A percentile compares a stretch with the other conserved stretches of the same genome.
phyloP scores from a whole-genome alignment of 192 early-diverging fungal genomes.

The Coemansia sp. region DNA sequence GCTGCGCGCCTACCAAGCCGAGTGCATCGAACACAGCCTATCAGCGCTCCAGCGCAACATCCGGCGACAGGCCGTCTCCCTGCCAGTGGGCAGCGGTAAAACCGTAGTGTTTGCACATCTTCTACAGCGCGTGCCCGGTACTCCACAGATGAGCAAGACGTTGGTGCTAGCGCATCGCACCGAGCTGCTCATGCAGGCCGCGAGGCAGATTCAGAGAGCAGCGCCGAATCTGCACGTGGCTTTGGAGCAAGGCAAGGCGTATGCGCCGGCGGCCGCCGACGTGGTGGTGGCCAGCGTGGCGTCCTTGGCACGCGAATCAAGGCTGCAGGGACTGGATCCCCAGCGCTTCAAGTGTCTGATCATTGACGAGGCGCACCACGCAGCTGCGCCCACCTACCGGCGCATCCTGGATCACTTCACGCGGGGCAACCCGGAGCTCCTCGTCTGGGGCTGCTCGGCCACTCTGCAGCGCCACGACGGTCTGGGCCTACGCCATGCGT shows the following conservation, averaged over 20 bases:
- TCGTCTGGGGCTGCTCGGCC: constrained; percentile 93
- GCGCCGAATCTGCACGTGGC: constrained; percentile 59
- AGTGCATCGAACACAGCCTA: constrained; percentile 76
- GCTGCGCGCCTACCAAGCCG: constrained; percentile 80
- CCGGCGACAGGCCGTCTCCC: constrained; percentile 72
- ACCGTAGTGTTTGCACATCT: constrained; percentile 87
- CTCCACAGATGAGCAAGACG: constrained; percentile 64
- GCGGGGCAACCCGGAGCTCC: constrained; percentile 31
- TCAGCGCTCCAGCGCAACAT: constrained; percentile 54
- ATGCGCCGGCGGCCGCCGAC: constrained; percentile 59
- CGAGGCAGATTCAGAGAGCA: constrained; percentile 59
- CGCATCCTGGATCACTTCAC: constrained; percentile 73
- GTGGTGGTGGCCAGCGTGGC: constrained; percentile 78
- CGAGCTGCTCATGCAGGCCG: constrained; percentile 84
- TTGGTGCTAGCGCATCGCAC: constrained; percentile 87
- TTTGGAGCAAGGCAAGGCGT: constrained; percentile 68
- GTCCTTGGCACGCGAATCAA: constrained; percentile 62
- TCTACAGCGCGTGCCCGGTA: constrained; percentile 64
- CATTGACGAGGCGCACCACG: constrained; percentile 94
- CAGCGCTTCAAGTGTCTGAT: constrained; percentile 80
- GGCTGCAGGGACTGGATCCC: constrained; percentile 63
- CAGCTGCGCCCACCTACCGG: constrained; percentile 70
- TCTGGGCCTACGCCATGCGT: constrained; percentile 59
- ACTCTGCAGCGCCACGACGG: constrained; percentile 86
- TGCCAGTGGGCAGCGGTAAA: constrained; percentile 86